Evolutionary conservation across 768 basidiomycete species (phyloP).

Genomic region (Boletus vermiculosoides): DNA sequence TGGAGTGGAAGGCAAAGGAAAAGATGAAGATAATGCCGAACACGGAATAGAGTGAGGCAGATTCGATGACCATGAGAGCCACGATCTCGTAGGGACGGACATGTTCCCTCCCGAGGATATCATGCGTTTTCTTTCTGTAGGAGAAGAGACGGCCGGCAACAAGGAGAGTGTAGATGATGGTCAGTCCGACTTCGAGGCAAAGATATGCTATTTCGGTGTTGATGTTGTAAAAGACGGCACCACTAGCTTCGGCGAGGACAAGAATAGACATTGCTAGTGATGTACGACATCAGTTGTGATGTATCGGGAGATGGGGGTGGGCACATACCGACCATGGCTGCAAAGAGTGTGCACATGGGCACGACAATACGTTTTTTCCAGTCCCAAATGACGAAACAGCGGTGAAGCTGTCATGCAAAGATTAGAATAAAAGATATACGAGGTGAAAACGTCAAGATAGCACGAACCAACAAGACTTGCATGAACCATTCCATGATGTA

Average conservation of each 20-base stretch:
- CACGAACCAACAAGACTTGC: constrained; percentile 23
- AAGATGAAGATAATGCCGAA: constrained; percentile 34
- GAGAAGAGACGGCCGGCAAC: constrained; percentile 30
- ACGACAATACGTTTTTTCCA: constrained; percentile 12
- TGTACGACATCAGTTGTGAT: not conserved
- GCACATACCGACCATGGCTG: constrained; percentile 16
- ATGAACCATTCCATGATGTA: constrained; percentile 32
- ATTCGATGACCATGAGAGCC: constrained; percentile 36
- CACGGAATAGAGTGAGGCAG: constrained; percentile 30
- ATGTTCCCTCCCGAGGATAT: constrained; percentile 16
- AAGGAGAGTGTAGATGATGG: constrained; percentile 31
- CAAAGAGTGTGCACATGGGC: constrained; percentile 15
- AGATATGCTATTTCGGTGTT: constrained; percentile 28
- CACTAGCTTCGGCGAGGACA: constrained; percentile 11
- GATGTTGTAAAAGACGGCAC: constrained; percentile 19
- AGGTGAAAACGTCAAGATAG: not conserved
- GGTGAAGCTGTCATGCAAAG: constrained; percentile 6
- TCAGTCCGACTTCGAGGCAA: constrained; percentile 30
- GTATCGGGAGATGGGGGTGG: not conserved
- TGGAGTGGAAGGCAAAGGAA: constrained; percentile 22
- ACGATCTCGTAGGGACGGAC: constrained; percentile 27
- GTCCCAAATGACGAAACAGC: constrained; percentile 19
- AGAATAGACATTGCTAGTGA: constrained; percentile 17
- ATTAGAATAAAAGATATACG: not conserved
- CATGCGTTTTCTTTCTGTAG: constrained; percentile 16